phyloP scores from a whole-genome alignment of 768 basidiomycete genomes.

The Punctularia strigosozonata region DNA sequence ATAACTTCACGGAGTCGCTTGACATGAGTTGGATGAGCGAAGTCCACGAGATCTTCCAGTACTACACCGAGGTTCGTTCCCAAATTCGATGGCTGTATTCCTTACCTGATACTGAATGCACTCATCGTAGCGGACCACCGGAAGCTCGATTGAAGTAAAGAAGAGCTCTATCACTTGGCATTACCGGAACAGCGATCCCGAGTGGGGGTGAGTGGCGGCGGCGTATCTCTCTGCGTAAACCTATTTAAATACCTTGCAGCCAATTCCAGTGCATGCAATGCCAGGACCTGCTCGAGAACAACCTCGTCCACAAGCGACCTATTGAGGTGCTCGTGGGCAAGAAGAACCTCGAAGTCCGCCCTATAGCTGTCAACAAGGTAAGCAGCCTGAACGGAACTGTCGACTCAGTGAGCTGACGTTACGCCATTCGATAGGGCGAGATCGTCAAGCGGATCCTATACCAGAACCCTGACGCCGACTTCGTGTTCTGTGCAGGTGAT shows the following conservation, averaged over 20 bases:
- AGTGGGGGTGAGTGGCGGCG: slow-evolving; percentile 69
- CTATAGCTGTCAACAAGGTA: slow-evolving; percentile 88
- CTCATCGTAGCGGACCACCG: slow-evolving; percentile 65
- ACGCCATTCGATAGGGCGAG: slow-evolving; percentile 48
- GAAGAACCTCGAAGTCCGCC: slow-evolving; percentile 96
- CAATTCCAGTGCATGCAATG: slow-evolving; percentile 94
- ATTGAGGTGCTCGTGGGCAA: slow-evolving; percentile 97
- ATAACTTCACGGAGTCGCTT: slow-evolving; percentile 79
- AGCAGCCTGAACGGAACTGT: neutral
- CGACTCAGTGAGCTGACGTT: neutral
- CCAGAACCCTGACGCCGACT: slow-evolving; percentile 87
- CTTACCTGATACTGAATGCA: slow-evolving; percentile 2
- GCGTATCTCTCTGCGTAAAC: neutral
- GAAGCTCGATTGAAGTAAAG: slow-evolving; percentile 94
- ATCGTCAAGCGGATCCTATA: slow-evolving; percentile 93
- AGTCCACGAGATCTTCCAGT: slow-evolving; percentile 90
- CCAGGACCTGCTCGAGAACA: slow-evolving; percentile 92
- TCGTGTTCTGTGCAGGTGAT: slow-evolving; percentile 96
- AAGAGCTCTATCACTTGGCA: slow-evolving; percentile 99
- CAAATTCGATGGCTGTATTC: slow-evolving; percentile 3
- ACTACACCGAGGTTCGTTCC: slow-evolving; percentile 76
- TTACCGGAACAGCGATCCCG: slow-evolving; percentile 85
- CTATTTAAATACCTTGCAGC: slow-evolving; percentile 21
- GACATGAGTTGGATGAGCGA: slow-evolving; percentile 99
- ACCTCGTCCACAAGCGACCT: slow-evolving; percentile 82